Evolutionary conservation across 768 basidiomycete genomes (phyloP).

Genomic region (Pleurotus salmoneostramineus): DNA sequence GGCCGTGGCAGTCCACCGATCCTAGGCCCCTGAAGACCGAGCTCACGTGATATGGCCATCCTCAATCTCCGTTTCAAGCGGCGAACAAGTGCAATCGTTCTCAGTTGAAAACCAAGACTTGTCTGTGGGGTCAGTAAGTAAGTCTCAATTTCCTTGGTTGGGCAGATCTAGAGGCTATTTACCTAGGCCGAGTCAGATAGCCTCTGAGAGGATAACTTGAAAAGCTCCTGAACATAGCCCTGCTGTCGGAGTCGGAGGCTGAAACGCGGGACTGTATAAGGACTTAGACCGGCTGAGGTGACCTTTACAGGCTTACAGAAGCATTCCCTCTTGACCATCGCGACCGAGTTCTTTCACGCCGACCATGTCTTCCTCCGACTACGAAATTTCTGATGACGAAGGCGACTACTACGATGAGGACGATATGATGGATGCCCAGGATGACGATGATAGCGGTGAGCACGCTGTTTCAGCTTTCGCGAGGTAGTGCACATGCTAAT

Average conservation of each 20-base stretch:
- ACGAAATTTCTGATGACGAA: conserved; percentile 69
- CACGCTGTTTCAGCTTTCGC: neutral
- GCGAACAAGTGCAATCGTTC: too few species aligned
- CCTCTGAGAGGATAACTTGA: too few species aligned
- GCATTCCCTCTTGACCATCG: neutral
- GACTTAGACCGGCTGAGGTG: neutral
- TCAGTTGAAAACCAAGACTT: too few species aligned
- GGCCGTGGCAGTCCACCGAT: too few species aligned
- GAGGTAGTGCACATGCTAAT: conserved; percentile 4
- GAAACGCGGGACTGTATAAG: neutral
- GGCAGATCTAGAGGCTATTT: too few species aligned
- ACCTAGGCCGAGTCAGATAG: too few species aligned
- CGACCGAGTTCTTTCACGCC: neutral
- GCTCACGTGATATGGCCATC: too few species aligned
- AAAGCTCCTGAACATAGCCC: too few species aligned
- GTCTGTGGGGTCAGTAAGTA: too few species aligned
- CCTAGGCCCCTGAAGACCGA: too few species aligned
- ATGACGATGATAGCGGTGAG: conserved; percentile 38
- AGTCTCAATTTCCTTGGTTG: too few species aligned
- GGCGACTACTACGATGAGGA: conserved; percentile 59
- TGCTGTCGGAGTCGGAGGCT: neutral
- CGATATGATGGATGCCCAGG: conserved; percentile 65
- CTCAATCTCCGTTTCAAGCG: too few species aligned
- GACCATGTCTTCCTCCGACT: conserved; percentile 52
- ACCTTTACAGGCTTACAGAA: neutral